Conservation (phyloP, 345 rosid species). For the Populus nigra region DNA sequence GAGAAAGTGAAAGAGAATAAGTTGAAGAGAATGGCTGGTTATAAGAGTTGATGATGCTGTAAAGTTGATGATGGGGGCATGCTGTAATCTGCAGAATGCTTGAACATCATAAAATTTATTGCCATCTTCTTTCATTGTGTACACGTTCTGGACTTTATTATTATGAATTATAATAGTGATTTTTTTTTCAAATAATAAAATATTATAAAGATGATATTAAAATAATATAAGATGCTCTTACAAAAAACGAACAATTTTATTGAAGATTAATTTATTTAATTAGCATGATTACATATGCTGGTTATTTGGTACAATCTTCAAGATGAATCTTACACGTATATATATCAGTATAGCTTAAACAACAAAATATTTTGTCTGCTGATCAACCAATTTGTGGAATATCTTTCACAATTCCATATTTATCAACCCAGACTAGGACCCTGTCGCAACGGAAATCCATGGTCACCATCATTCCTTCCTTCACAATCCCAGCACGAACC, state of each 20-base stretch:
- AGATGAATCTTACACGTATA: neutral
- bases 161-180: no score
- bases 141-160: no score
- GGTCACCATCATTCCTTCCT: slow-evolving; percentile 34
- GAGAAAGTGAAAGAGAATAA: no score
- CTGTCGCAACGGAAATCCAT: slow-evolving; percentile 35
- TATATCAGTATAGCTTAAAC: neutral
- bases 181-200: no score
- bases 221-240: neutral
- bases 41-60: no score
- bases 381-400: slow-evolving; percentile 32
- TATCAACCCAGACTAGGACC: slow-evolving; percentile 41
- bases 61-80: no score
- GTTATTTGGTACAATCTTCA: neutral
- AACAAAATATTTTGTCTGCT: neutral
- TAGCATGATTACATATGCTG: neutral
- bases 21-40: no score
- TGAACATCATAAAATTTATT: no score
- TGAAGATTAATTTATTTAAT: neutral
- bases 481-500: slow-evolving; percentile 30
- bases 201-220: neutral
- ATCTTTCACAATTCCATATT: slow-evolving; percentile 33
- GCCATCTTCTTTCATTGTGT: no score
- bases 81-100: no score
- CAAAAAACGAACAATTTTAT: neutral